phyloP scores from a whole-genome alignment of 148 eudicot species.

The Amaranthus palmeri region DNA sequence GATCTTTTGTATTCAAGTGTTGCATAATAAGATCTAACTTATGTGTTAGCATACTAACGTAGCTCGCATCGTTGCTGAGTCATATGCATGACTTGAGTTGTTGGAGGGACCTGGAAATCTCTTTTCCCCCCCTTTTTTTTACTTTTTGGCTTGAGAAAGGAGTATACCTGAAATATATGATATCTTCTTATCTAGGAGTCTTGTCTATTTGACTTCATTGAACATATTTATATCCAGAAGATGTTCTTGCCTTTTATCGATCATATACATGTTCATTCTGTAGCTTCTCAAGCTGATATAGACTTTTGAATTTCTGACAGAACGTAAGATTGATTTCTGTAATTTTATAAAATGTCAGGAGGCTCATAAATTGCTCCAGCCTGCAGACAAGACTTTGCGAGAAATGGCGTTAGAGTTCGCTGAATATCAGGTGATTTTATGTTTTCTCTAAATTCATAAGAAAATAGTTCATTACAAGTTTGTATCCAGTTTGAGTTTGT shows the following conservation, averaged over 20 bases:
- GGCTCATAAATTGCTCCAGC: conserved; percentile 84
- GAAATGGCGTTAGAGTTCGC: conserved; percentile 95
- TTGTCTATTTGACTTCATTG: background rate
- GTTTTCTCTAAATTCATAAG: background rate
- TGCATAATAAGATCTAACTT: background rate
- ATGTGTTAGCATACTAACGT: background rate
- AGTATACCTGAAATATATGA: background rate
- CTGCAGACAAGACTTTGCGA: conserved; percentile 77
- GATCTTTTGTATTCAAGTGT: background rate
- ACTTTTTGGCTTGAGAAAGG: background rate
- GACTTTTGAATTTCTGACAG: background rate
- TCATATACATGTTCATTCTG: background rate
- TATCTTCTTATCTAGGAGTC: background rate
- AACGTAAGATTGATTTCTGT: background rate
- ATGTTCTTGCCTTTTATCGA: background rate
- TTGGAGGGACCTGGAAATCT: background rate
- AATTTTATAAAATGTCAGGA: conserved; percentile 46
- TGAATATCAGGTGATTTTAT: conserved; percentile 72
- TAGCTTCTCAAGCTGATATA: background rate
- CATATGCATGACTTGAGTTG: background rate
- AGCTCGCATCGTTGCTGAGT: background rate
- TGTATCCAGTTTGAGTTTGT: background rate
- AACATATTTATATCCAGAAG: background rate
- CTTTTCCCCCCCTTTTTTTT: background rate
- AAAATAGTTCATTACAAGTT: background rate